A percentile compares a stretch with the other conserved stretches of the same genome.
Evolutionary conservation across 2,329 filamentous ascomycete species (phyloP).

Genomic region (Blumeriella jaapii): DNA sequence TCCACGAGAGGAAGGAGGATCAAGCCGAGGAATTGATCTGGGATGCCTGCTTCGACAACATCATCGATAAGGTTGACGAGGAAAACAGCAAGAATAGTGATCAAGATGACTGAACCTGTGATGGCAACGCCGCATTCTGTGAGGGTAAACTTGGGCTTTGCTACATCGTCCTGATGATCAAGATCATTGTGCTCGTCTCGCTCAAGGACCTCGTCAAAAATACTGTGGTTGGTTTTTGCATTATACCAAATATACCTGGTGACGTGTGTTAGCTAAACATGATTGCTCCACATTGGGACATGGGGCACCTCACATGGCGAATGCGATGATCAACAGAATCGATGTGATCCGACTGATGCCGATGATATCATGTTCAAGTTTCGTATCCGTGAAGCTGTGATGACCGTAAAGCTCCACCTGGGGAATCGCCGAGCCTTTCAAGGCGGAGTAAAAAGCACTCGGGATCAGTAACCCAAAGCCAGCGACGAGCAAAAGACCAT

Average conservation of each 20-base stretch:
- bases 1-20: constrained; percentile 75
- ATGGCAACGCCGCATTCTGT: constrained; percentile 60
- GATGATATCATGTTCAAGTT: constrained; percentile 4
- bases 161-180: constrained; percentile 48
- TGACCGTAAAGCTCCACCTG: background rate
- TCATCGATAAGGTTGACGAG: constrained; percentile 61
- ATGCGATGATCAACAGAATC: constrained; percentile 1
- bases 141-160: constrained; percentile 59
- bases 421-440: constrained; percentile 2
- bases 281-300: background rate
- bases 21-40: constrained; percentile 52
- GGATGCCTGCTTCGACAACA: constrained; percentile 41
- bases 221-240: constrained; percentile 52
- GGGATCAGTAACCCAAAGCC: constrained; percentile 62
- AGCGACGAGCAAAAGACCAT: constrained; percentile 37
- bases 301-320: background rate
- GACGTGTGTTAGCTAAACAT: background rate
- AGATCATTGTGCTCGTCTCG: constrained; percentile 56
- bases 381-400: constrained; percentile 4
- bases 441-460: constrained; percentile 36
- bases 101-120: constrained; percentile 51
- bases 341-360: constrained; percentile 6
- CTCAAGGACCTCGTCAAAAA: constrained; percentile 64
- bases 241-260: constrained; percentile 5
- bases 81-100: constrained; percentile 61